Base-by-base conservation (phyloP, 1,139 yeast genomes). In the Yamadazyma conglobata region DNA sequence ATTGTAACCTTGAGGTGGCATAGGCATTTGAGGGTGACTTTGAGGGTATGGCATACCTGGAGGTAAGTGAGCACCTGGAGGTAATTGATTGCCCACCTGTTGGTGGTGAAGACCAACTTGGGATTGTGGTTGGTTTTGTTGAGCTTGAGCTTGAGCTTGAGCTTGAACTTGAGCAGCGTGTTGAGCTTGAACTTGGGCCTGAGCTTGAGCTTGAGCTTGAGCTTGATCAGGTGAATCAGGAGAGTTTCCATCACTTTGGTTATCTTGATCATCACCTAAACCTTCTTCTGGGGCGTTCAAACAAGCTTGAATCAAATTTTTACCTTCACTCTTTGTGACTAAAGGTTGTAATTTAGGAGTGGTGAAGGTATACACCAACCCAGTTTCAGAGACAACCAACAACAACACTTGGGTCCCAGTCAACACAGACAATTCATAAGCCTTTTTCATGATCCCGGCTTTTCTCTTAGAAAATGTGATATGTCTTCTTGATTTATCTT, bases 361-460 rank as follows among this genome's bases (percentile, higher is more conserved):
- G 32, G 97, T 89, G 58, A 91, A 91, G n/a, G 98, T 91, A 60
- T 91, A 93, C 39, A 91, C 98, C 43, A 91, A 77, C 6, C 98
- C 98, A 13, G 98, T 91, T 60, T 91, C 98, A 32, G 95, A 83
- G 24, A 91, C 97, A 37, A 93, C 98, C 47, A 91, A 74, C 38
- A 91, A 68, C 44, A 91, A 72, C 20, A 91, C 97, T 60, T 91
- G 98, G 24, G 97, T 91, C 31, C 98, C 98, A 7, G 98, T 91
- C 47, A 91, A 73, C 30, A 93, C 97, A 15, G 94, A 82, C 45
- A 91, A 73, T 58, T 91, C 98, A 62, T 91, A 91, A 11, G 98
- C 98, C 67, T 83, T 91, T 65, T 91, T 91, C 98, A 91, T 91
- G 51, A 91, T 91, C 43, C 98, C 98, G 25, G 96, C 97, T 63